phyloP scores from a whole-genome alignment of 768 basidiomycete species.

The Leccinellum albellum region DNA sequence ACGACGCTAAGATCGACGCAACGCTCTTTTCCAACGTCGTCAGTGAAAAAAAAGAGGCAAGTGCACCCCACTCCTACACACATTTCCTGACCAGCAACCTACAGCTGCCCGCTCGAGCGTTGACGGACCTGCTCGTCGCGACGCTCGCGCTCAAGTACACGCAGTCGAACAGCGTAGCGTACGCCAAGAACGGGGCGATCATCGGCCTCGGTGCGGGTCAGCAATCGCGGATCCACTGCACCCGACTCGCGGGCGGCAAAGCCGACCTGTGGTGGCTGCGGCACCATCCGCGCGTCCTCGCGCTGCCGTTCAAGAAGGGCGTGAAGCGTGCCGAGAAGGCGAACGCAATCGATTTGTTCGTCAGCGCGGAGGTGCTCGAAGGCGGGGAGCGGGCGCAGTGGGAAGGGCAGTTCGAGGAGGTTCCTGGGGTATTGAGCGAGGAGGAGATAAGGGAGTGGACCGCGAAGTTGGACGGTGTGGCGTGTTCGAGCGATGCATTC shows the following conservation, averaged over 20 bases:
- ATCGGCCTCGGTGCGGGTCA: slow-evolving; percentile 97
- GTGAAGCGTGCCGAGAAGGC: slow-evolving; percentile 98
- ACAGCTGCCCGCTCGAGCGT: slow-evolving; percentile 70
- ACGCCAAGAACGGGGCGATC: slow-evolving; percentile 87
- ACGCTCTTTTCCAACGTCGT: slow-evolving; percentile 85
- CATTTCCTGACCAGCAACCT: too few species aligned
- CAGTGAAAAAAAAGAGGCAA: slow-evolving; percentile 78
- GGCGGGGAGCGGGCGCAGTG: slow-evolving; percentile 88
- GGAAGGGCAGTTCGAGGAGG: slow-evolving; percentile 79
- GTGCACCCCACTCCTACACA: slow-evolving; percentile 28
- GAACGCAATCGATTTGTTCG: slow-evolving; percentile 96
- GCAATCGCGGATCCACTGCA: slow-evolving; percentile 99
- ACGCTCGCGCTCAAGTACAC: slow-evolving; percentile 98
- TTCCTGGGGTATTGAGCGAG: slow-evolving; percentile 60
- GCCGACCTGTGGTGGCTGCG: slow-evolving; percentile 99
- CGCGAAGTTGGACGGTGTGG: slow-evolving; percentile 72
- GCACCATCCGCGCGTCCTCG: slow-evolving; percentile 90
- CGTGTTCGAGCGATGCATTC: slow-evolving; percentile 96
- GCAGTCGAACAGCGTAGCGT: slow-evolving; percentile 98
- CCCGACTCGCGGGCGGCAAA: slow-evolving; percentile 93
- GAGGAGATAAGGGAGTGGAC: slow-evolving; percentile 77
- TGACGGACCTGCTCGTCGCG: slow-evolving; percentile 92
- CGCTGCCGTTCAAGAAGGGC: slow-evolving; percentile 94
- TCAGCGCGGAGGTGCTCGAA: slow-evolving; percentile 83
- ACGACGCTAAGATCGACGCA: slow-evolving; percentile 82